phyloP scores from a whole-genome alignment of 805 yeast species.

The Wickerhamiella cacticola region DNA sequence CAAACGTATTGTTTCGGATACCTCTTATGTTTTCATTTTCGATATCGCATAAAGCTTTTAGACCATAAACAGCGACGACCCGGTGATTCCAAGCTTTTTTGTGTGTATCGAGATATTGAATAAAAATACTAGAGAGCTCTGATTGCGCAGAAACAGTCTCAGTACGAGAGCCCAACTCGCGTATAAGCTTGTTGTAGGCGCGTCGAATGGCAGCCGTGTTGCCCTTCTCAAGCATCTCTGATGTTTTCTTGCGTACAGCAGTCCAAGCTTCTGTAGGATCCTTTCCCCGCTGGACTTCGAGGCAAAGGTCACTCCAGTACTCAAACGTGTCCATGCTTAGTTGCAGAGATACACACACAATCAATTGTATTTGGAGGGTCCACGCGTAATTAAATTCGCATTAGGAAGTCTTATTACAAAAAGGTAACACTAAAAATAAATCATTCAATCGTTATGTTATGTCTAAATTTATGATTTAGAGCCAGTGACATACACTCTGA shows the following conservation, averaged over 20 bases:
- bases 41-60: conserved; percentile 6
- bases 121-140: conserved; percentile 6
- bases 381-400: background rate
- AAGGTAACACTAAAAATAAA: background rate
- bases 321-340: conserved; percentile 11
- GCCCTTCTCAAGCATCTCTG: conserved; percentile 7
- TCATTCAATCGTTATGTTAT: background rate
- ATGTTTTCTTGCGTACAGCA: background rate
- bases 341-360: background rate
- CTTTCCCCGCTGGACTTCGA: background rate
- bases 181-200: conserved; percentile 4
- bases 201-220: conserved; percentile 4
- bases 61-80: conserved; percentile 6
- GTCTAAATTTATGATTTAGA: background rate
- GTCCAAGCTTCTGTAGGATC: conserved; percentile 1
- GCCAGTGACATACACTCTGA: conserved; percentile 49
- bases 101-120: conserved; percentile 8
- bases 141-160: conserved; percentile 1
- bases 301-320: conserved; percentile 9
- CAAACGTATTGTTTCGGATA: conserved; percentile 18
- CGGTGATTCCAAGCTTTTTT: conserved; percentile 8
- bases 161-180: conserved; percentile 5
- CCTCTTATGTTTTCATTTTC: conserved; percentile 17
- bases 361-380: background rate
- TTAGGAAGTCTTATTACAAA: background rate